Evolutionary conservation across 1,284 basidiomycete genomes (phyloP).

Genomic region (Malassezia psittaci): DNA sequence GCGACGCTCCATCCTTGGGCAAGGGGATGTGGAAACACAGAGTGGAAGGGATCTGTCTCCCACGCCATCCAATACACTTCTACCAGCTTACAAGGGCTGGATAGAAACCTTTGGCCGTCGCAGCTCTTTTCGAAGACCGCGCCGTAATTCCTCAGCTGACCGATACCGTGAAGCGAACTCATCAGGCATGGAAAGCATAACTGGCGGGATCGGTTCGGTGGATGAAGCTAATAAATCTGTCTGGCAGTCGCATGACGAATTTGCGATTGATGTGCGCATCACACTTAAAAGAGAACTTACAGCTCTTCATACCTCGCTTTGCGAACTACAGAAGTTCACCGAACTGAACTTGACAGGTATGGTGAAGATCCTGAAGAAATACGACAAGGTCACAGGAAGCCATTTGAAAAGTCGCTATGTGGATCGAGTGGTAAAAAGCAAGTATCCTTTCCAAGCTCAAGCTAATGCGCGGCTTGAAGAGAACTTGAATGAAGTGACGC

Average conservation of each 20-base stretch:
- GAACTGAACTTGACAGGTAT: slow-evolving; percentile 90
- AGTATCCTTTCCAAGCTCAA: slow-evolving; percentile 52
- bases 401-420: slow-evolving; percentile 77
- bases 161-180: neutral
- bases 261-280: slow-evolving; percentile 76
- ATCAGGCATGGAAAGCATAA: slow-evolving; percentile 6
- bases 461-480: slow-evolving; percentile 55
- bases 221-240: slow-evolving; percentile 44
- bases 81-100: slow-evolving; percentile 10
- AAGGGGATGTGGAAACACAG: slow-evolving; percentile 6
- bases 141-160: neutral
- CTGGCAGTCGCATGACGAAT: slow-evolving; percentile 73
- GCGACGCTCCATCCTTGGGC: neutral
- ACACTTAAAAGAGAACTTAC: slow-evolving; percentile 86
- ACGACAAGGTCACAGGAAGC: slow-evolving; percentile 85
- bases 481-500: slow-evolving; percentile 58
- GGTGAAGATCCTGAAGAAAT: slow-evolving; percentile 96
- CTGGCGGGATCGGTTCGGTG: slow-evolving; percentile 21
- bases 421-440: slow-evolving; percentile 56
- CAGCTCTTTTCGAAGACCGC: slow-evolving; percentile 6
- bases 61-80: neutral
- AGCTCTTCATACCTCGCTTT: slow-evolving; percentile 63
- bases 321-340: slow-evolving; percentile 80
- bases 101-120: slow-evolving; percentile 11
- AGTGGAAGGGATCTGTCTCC: neutral